phyloP scores from a whole-genome alignment of 495 filamentous ascomycete species.

The Haplographium delicatum region DNA sequence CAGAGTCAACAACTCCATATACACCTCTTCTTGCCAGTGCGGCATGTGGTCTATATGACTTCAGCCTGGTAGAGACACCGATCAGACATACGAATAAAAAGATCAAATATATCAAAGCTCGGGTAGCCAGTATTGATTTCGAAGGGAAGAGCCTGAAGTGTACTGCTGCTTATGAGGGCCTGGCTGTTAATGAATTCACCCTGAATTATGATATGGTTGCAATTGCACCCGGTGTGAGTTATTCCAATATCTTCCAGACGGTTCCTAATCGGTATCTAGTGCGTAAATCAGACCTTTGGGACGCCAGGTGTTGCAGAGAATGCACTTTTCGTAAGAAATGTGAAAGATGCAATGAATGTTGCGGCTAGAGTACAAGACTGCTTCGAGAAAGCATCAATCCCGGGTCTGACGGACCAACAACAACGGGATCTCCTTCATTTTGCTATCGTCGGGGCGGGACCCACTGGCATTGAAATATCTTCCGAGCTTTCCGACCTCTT shows the following conservation, averaged over 20 bases:
- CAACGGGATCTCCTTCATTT: conserved; percentile 67
- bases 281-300: conserved; percentile 71
- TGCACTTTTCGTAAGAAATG: conserved; percentile 78
- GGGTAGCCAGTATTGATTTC: conserved; percentile 68
- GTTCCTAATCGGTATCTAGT: too few relatives aligned
- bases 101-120: conserved; percentile 61
- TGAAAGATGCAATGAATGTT: conserved; percentile 67
- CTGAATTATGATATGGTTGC: conserved; percentile 73
- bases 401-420: conserved; percentile 45
- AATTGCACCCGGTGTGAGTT: conserved; percentile 56
- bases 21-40: conserved; percentile 78
- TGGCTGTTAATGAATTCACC: conserved; percentile 38
- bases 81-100: conserved; percentile 43
- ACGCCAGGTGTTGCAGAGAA: conserved; percentile 74
- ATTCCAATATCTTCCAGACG: too few relatives aligned
- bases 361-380: conserved; percentile 18
- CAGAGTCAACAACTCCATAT: conserved; percentile 58
- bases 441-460: conserved; percentile 79
- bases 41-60: conserved; percentile 78
- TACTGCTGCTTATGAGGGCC: conserved; percentile 40
- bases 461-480: conserved; percentile 83
- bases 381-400: conserved; percentile 14
- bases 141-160: conserved; percentile 59
- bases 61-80: conserved; percentile 73
- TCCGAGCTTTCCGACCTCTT: conserved; percentile 77